A percentile compares a stretch with the other conserved stretches of the same genome.
These are phyloP conservation scores for Globisporangium orthogonon DNA, from an alignment of 352 stramenopile species.

Conservation along the genomic window DNA sequence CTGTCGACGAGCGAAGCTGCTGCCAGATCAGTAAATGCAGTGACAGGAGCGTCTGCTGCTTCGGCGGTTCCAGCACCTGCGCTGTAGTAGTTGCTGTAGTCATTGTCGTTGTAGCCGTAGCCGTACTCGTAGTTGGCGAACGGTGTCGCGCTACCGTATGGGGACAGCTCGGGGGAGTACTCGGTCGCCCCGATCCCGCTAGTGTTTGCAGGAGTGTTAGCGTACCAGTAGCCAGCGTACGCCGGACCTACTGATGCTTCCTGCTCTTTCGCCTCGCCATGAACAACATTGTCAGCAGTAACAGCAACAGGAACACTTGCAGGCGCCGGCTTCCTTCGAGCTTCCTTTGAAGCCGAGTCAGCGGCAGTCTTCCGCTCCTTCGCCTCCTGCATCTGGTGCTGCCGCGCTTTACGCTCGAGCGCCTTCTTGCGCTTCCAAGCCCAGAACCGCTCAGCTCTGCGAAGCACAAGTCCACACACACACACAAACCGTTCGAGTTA, in stretches of 20 bases:
- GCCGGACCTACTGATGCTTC: not conserved
- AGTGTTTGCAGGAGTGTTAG: not conserved
- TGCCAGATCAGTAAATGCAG: not conserved
- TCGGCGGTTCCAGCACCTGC: not conserved
- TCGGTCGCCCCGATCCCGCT: conserved; percentile 7
- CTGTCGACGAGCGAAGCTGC: conserved; percentile 20
- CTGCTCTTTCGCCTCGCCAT: not conserved
- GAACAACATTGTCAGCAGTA: too few relatives aligned
- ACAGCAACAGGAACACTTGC: not conserved
- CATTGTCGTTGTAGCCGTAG: conserved; percentile 14
- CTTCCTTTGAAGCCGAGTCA: not conserved
- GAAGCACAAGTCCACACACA: conserved; percentile 1
- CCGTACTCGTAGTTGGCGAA: conserved; percentile 23
- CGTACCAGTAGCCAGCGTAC: not conserved
- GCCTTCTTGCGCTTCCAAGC: conserved; percentile 34
- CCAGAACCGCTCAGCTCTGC: conserved; percentile 39
- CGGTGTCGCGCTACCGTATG: not conserved
- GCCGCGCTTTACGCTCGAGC: conserved; percentile 20
- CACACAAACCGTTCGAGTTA: conserved; percentile 1
- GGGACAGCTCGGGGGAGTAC: conserved; percentile 13
- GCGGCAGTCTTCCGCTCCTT: conserved; percentile 9
- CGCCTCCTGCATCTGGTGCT: conserved; percentile 10
- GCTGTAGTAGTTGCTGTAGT: conserved; percentile 10
- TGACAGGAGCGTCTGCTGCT: not conserved
- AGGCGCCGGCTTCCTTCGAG: not conserved